Evolutionary conservation across 345 rosid species (phyloP).

Genomic region (Rubroshorea leprosula): DNA sequence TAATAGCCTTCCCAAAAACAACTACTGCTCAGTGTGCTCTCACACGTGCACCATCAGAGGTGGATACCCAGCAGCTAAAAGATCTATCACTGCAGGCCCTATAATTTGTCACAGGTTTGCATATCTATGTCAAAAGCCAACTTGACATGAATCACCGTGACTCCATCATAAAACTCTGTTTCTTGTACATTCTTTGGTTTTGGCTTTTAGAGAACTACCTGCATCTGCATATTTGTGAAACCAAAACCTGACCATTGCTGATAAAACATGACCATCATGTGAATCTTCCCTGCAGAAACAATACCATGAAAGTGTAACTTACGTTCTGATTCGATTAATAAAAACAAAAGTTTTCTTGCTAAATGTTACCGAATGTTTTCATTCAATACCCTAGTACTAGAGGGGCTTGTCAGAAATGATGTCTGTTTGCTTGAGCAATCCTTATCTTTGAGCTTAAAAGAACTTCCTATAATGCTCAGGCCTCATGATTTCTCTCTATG

Average conservation of each 20-base stretch:
- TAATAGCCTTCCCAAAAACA: slow-evolving; percentile 94
- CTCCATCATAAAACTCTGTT: neutral
- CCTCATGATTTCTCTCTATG: no score
- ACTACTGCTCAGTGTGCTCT: slow-evolving; percentile 93
- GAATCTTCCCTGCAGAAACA: neutral
- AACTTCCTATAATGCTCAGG: no score
- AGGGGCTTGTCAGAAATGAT: no score
- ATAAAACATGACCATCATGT: no score
- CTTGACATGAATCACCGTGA: neutral
- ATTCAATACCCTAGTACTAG: neutral
- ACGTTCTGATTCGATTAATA: neutral
- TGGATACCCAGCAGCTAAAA: slow-evolving; percentile 77
- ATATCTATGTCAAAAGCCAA: neutral
- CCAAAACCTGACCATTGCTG: no score
- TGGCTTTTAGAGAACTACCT: neutral
- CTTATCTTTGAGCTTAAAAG: no score
- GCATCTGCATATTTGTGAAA: neutral
- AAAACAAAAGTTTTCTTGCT: neutral
- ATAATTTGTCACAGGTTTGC: slow-evolving; percentile 15
- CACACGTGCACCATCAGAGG: slow-evolving; percentile 83
- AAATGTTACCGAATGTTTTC: neutral
- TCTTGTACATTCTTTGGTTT: no score
- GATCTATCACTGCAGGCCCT: slow-evolving; percentile 50
- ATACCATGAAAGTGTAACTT: neutral
- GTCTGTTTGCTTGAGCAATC: no score